Conservation (phyloP, 495 filamentous ascomycete species). For the Immersiella caudata region DNA sequence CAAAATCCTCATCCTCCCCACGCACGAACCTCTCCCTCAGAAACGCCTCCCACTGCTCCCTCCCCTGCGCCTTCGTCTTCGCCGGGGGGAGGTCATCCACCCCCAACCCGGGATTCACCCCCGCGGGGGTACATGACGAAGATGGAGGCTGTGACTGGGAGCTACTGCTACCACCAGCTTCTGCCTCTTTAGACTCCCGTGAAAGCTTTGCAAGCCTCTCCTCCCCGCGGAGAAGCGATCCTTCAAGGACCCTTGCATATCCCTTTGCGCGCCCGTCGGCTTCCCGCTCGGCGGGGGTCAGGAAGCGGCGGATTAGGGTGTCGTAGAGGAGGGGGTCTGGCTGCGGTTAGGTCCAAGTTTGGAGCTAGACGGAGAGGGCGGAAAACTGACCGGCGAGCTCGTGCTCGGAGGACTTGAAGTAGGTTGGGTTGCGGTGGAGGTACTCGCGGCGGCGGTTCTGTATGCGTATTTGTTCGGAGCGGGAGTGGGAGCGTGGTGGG, state of each 20-base stretch:
- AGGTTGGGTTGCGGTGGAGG: constrained; percentile 42
- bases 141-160: neutral
- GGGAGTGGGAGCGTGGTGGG: constrained; percentile 38
- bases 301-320: constrained; percentile 75
- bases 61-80: constrained; percentile 64
- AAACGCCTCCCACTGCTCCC: constrained; percentile 65
- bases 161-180: neutral
- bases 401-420: constrained; percentile 46
- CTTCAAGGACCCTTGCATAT: constrained; percentile 71
- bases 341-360: too few species aligned
- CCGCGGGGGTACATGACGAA: neutral
- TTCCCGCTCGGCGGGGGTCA: constrained; percentile 71
- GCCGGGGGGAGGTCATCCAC: constrained; percentile 63
- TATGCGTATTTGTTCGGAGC: constrained; percentile 38
- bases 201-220: constrained; percentile 66
- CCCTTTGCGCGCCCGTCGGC: constrained; percentile 70
- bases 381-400: constrained; percentile 45
- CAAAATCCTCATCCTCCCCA: constrained; percentile 75
- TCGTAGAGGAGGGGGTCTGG: constrained; percentile 80
- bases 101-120: constrained; percentile 40
- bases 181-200: constrained; percentile 43
- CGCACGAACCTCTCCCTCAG: constrained; percentile 70
- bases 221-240: constrained; percentile 71
- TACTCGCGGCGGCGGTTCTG: constrained; percentile 51
- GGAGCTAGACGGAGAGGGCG: neutral